Evolutionary conservation across 306 rosid genomes (phyloP), one percentile per base, ranked within the genome.

Genomic region (Pterocarpus santalinus): DNA sequence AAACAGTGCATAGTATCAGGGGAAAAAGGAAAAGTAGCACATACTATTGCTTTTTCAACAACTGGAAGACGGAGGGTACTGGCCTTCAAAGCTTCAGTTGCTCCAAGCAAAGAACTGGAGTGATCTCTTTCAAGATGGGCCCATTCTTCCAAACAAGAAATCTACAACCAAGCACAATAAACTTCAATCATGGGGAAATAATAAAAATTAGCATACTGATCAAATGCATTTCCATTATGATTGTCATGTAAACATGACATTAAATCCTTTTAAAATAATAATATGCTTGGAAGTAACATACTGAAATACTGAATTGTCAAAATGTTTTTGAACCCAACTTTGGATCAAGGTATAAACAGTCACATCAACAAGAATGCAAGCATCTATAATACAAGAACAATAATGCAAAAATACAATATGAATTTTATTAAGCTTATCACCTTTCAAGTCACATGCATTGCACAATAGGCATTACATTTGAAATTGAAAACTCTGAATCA

Each of bases 21-120:
- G 44, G 61, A 77, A 72, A 53, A 68, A 52, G 15, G 4, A 51
- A 62, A 76, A 62, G 75, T 61, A 81, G 65, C 72, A 85, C 92
- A 53, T 88, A 96, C 99, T 4, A 80, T 76, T 85, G 99, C 90
- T 87, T 90, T 93, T 85, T 95, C 98, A 84, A 85, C 91, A 78
- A 96, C 90, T 1, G 99, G 99, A 85, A 96, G 97, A 58, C 99
- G 98, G 74, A 96, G 97, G 38, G 93, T 96, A 84, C 98, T 96
- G 88, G 99, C 99, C 82, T 84, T 92, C 92, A 96, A 92, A 75
- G 99, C 97, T 85, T 96, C 97, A 69, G 91, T 96, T 78, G 98
- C 99, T 87, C 98, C 99, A 78, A 90, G 94, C 93, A 96, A 86
- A 83, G 99, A 92, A 80, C 69, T 86, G 61, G 91, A 88, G 89